These are phyloP conservation scores for Suhomyces faveliae DNA, from an alignment of 805 yeast genomes.

Conservation along the genomic window DNA sequence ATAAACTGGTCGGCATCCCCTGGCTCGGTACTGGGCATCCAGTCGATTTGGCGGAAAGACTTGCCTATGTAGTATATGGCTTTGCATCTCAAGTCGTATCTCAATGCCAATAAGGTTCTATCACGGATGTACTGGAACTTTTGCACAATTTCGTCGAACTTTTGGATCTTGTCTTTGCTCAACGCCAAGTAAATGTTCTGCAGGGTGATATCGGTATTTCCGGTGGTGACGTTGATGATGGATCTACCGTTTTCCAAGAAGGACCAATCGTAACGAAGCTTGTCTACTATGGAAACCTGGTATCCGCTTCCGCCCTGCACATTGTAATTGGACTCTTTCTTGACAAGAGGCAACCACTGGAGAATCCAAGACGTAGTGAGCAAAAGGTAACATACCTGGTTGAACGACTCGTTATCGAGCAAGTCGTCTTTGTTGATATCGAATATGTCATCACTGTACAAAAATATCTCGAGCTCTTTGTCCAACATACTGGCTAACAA, in stretches of 20 bases:
- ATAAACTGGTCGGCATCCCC: conserved; percentile 61
- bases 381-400: conserved; percentile 51
- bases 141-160: conserved; percentile 37
- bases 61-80: conserved; percentile 51
- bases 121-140: conserved; percentile 35
- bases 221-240: conserved; percentile 10
- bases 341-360: conserved; percentile 57
- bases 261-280: conserved; percentile 39
- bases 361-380: conserved; percentile 57
- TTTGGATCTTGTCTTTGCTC: conserved; percentile 25
- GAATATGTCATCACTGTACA: conserved; percentile 22
- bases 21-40: conserved; percentile 51
- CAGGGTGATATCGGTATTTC: conserved; percentile 19
- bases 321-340: conserved; percentile 37
- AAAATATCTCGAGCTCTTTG: conserved; percentile 29
- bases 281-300: conserved; percentile 28
- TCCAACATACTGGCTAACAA: conserved; percentile 13
- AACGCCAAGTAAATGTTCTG: conserved; percentile 35
- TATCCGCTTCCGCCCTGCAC: conserved; percentile 10
- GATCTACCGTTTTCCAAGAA: conserved; percentile 41
- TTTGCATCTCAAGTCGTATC: conserved; percentile 57
- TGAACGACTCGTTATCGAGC: conserved; percentile 52
- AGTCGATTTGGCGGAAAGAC: conserved; percentile 48
- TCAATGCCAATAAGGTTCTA: conserved; percentile 45
- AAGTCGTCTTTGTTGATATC: conserved; percentile 48